Conservation (phyloP, 768 basidiomycete species). For the Ramaria sp. region DNA sequence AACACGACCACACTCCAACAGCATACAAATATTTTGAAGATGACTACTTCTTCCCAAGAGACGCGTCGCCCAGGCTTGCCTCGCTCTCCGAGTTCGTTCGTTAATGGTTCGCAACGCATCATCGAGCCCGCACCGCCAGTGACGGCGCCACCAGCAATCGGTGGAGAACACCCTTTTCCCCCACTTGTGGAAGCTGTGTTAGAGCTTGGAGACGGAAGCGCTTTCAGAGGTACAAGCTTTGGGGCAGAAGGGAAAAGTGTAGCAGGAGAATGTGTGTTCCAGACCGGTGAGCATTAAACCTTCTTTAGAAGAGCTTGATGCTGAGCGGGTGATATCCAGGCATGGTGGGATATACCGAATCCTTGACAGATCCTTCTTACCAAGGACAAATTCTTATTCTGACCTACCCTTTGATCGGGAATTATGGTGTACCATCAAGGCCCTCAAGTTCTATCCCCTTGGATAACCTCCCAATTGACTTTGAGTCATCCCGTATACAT, state of each 20-base stretch:
- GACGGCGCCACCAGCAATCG: constrained; percentile 4
- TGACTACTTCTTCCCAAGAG: neutral
- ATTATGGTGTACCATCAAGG: constrained; percentile 90
- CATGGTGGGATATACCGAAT: constrained; percentile 99
- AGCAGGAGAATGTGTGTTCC: constrained; percentile 98
- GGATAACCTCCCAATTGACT: constrained; percentile 57
- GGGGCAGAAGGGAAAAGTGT: constrained; percentile 87
- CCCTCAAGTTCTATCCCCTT: constrained; percentile 24
- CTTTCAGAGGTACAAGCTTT: constrained; percentile 83
- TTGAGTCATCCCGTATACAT: constrained; percentile 94
- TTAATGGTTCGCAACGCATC: neutral
- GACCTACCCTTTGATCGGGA: constrained; percentile 94
- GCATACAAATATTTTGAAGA: neutral
- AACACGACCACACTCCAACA: neutral
- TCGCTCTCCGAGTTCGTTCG: neutral
- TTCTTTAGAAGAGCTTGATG: neutral
- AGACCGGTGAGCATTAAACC: constrained; percentile 65
- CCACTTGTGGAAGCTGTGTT: constrained; percentile 52
- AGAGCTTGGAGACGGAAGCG: constrained; percentile 84
- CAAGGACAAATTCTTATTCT: constrained; percentile 95
- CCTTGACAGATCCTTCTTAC: constrained; percentile 96
- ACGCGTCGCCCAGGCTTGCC: neutral
- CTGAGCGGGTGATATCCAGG: constrained; percentile 37
- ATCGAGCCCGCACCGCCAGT: constrained; percentile 4
- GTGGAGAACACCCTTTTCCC: neutral